Evolutionary conservation across 176 grass and related monocot species (phyloP).

Genomic region (Pontederia crassipes): DNA sequence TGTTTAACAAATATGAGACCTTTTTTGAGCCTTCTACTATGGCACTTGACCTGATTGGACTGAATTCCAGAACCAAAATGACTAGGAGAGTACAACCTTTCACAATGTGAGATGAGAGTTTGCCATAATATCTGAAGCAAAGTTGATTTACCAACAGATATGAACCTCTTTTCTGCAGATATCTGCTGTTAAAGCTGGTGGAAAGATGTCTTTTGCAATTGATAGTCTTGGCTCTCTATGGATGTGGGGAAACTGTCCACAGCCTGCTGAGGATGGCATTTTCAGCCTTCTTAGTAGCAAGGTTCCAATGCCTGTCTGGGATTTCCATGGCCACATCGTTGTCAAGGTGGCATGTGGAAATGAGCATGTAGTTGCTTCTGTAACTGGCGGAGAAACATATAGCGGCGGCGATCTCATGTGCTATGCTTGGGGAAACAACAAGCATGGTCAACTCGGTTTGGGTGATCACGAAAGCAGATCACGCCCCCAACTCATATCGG

Average conservation of each 20-base stretch:
- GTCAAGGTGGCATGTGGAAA: slow-evolving; percentile 96
- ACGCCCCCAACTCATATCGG: slow-evolving; percentile 44
- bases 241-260: slow-evolving; percentile 88
- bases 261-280: slow-evolving; percentile 48
- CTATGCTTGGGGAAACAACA: slow-evolving; percentile 87
- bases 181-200: slow-evolving; percentile 76
- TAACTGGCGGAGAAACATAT: slow-evolving; percentile 64
- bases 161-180: slow-evolving; percentile 34
- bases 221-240: slow-evolving; percentile 79
- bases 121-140: too few relatives aligned
- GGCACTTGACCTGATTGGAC: too few relatives aligned
- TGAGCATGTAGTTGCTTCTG: slow-evolving; percentile 83
- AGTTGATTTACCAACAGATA: background rate
- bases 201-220: slow-evolving; percentile 98
- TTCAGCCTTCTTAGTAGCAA: slow-evolving; percentile 40
- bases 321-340: slow-evolving; percentile 77
- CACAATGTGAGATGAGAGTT: too few relatives aligned
- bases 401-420: slow-evolving; percentile 45
- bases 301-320: slow-evolving; percentile 70
- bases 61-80: too few relatives aligned
- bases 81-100: too few relatives aligned
- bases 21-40: too few relatives aligned
- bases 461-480: slow-evolving; percentile 67
- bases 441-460: slow-evolving; percentile 80
- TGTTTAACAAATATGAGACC: too few relatives aligned